Conservation (phyloP, 2,329 filamentous ascomycete genomes). For the Fusarium sp. region DNA sequence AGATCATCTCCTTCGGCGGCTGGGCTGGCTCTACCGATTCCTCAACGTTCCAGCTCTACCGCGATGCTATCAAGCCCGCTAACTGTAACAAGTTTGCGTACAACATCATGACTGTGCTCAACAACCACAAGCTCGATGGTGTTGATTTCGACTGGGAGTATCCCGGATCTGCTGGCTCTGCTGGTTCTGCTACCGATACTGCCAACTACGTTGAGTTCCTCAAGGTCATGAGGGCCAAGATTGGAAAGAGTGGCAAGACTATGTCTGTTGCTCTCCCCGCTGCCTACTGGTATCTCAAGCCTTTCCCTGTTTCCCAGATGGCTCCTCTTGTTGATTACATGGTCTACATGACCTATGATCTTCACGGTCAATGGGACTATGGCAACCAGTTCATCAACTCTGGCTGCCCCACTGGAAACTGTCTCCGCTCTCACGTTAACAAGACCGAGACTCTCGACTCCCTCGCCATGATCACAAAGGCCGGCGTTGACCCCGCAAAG, state of each 20-base stretch:
- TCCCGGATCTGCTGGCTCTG: slow-evolving; percentile 49
- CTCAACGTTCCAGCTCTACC: slow-evolving; percentile 47
- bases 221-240: slow-evolving; percentile 45
- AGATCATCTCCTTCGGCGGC: slow-evolving; percentile 55
- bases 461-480: slow-evolving; percentile 56
- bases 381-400: slow-evolving; percentile 45
- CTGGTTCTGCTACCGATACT: slow-evolving; percentile 50
- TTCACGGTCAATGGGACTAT: slow-evolving; percentile 55
- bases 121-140: slow-evolving; percentile 57
- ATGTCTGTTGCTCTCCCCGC: slow-evolving; percentile 56
- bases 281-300: slow-evolving; percentile 57
- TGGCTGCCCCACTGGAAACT: slow-evolving; percentile 49
- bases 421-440: slow-evolving; percentile 57
- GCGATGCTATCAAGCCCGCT: slow-evolving; percentile 47
- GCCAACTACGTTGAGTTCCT: slow-evolving; percentile 55
- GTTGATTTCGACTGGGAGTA: slow-evolving; percentile 65
- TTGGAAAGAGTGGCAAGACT: slow-evolving; percentile 50
- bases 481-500: slow-evolving; percentile 52
- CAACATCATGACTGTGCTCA: slow-evolving; percentile 57
- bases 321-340: slow-evolving; percentile 52
- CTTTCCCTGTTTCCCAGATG: slow-evolving; percentile 54
- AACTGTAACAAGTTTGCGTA: slow-evolving; percentile 56
- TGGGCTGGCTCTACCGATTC: slow-evolving; percentile 52
- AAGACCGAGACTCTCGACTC: slow-evolving; percentile 55
- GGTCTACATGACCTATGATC: slow-evolving; percentile 56